A percentile compares a stretch with the other conserved stretches of the same genome.
These are phyloP conservation scores for Phaeoacremonium minimum DNA, from an alignment of 2,329 filamentous ascomycete genomes.

Conservation along the genomic window DNA sequence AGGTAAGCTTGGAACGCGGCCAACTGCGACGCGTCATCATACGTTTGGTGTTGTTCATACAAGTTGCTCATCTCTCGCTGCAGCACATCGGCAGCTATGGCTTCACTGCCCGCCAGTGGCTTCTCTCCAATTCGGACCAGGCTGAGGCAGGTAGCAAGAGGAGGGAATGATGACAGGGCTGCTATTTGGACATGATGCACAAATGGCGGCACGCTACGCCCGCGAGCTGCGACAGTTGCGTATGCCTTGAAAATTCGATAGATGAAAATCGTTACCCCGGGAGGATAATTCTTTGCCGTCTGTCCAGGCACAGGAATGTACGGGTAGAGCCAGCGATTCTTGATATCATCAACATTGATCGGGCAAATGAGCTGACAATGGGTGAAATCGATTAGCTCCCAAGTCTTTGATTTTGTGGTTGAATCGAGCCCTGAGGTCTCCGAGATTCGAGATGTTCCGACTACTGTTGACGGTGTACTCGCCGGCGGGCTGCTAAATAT, in stretches of 20 bases:
- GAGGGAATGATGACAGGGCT: constrained; percentile 14
- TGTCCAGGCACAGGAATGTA: constrained; percentile 40
- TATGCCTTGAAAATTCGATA: constrained; percentile 39
- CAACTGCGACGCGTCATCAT: constrained; percentile 25
- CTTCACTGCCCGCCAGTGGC: constrained; percentile 25
- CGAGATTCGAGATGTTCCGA: too few relatives aligned
- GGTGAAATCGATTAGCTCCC: constrained; percentile 24
- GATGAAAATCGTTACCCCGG: constrained; percentile 30
- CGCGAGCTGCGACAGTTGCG: constrained; percentile 26
- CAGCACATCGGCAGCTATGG: constrained; percentile 24
- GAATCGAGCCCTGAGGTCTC: too few relatives aligned
- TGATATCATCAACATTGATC: constrained; percentile 40
- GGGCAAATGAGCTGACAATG: constrained; percentile 33
- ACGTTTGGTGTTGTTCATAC: constrained; percentile 18
- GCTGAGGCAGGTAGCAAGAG: constrained; percentile 35
- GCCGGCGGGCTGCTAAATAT: too few relatives aligned
- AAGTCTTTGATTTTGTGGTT: neutral
- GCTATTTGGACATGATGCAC: constrained; percentile 33
- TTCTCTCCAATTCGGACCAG: constrained; percentile 33
- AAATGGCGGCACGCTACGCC: constrained; percentile 35
- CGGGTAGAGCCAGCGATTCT: constrained; percentile 42
- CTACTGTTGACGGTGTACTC: too few relatives aligned
- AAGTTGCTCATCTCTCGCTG: constrained; percentile 37
- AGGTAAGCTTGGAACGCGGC: constrained; percentile 48
- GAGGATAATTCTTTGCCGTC: constrained; percentile 33